phyloP scores from a whole-genome alignment of 768 basidiomycete genomes.

The Wakefieldia striispora region DNA sequence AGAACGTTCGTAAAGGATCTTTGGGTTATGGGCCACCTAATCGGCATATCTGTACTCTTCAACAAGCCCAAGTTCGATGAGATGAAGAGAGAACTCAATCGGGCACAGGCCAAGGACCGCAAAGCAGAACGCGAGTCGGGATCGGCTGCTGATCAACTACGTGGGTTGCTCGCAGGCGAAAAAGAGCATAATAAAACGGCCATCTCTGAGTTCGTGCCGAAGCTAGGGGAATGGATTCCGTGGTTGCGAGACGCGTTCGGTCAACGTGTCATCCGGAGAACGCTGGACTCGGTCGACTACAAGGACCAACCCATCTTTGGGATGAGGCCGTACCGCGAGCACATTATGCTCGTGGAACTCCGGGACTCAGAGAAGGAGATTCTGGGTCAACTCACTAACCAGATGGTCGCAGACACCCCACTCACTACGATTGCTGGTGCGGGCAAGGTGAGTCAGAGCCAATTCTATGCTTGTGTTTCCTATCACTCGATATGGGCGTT shows the following conservation, averaged over 20 bases:
- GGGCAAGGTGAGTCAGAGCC: too few species aligned
- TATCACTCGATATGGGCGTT: too few species aligned
- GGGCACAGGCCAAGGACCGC: not conserved
- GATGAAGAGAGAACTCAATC: not conserved
- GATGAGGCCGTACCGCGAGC: not conserved
- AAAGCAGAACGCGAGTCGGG: not conserved
- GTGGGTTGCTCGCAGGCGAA: not conserved
- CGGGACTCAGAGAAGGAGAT: not conserved
- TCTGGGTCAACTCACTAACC: not conserved
- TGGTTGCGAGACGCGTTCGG: not conserved
- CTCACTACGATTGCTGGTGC: too few species aligned
- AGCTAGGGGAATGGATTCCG: not conserved
- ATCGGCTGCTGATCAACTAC: not conserved
- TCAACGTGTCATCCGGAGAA: not conserved
- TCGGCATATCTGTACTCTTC: not conserved
- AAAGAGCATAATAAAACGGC: not conserved
- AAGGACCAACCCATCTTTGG: not conserved
- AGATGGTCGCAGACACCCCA: not conserved
- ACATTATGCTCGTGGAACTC: not conserved
- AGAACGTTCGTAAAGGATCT: not conserved
- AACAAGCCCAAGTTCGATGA: not conserved
- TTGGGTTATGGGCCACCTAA: conserved; percentile 1
- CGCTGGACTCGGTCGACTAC: not conserved
- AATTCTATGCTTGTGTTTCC: too few species aligned
- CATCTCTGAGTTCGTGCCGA: not conserved